phyloP scores from a whole-genome alignment of 495 filamentous ascomycete genomes.

The Chaetomium tenue region DNA sequence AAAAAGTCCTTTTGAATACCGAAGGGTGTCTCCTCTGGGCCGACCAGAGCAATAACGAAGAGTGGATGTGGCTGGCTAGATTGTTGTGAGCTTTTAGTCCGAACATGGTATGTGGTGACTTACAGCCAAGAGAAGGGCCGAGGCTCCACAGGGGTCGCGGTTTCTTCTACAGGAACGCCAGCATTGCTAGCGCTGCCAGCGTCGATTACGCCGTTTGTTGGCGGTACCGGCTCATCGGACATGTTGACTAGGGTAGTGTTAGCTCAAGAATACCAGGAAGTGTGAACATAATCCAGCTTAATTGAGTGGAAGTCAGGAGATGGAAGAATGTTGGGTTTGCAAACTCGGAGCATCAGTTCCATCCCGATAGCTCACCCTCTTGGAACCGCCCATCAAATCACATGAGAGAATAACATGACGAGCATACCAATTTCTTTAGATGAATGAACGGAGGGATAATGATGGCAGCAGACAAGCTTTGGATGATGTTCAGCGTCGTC shows the following conservation, averaged over 20 bases:
- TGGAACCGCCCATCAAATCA: background rate
- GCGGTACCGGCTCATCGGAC: constrained; percentile 16
- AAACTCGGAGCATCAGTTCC: background rate
- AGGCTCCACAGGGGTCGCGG: constrained; percentile 7
- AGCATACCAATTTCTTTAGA: background rate
- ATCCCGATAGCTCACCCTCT: background rate
- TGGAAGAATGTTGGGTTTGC: background rate
- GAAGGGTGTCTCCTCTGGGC: constrained; percentile 50
- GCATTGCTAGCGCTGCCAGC: background rate
- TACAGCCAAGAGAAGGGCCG: constrained; percentile 40
- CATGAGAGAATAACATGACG: background rate
- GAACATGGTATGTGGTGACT: constrained; percentile 12
- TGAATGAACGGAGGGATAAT: background rate
- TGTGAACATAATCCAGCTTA: background rate
- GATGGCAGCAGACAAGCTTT: background rate
- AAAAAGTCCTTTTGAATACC: constrained; percentile 57
- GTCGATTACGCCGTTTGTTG: constrained; percentile 3
- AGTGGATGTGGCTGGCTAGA: constrained; percentile 51
- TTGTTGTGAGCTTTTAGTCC: constrained; percentile 12
- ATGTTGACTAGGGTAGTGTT: constrained; percentile 7
- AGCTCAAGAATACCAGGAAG: background rate
- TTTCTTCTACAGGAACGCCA: background rate
- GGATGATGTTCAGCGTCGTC: background rate
- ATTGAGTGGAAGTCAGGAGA: background rate
- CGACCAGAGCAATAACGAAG: constrained; percentile 52